Base-by-base conservation (phyloP, 2,329 filamentous ascomycete species). In the Alternaria postmessia region DNA sequence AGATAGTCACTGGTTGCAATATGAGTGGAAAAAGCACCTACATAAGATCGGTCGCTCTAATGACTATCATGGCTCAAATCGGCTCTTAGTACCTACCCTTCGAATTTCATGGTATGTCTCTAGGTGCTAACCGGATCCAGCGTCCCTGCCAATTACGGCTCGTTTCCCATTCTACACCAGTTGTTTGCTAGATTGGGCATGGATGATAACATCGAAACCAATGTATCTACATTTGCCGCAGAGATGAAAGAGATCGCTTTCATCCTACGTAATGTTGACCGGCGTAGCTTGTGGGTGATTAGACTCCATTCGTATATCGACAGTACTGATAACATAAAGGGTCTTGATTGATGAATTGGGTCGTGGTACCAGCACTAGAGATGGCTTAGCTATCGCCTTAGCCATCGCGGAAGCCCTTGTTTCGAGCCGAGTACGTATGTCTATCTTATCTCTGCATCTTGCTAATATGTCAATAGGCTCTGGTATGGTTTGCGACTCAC, bases 11-110 rank as follows among this genome's bases (percentile, higher is more conserved):
- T 0, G 94, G 95, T 4, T 96, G 92, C 76, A 99, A 99, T 70
- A 99, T 99, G 95, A 96, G 93, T 69, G 95, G 76, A 1, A 99
- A 98, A 77, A 96, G 91, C 65, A 99, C 94, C 0, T 98, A 97
- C 72, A 97, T 98, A 63, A 88, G 93, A 51, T 90, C 91, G 2
- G 84, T 96, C 24, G 92, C 94, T 0, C 81, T 99, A 32, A 87
- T 96, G 73, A 88, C 91, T 44, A 88, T 99, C 59, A 97, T 99
- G 93, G 93, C 93, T 0, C 95, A 99, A 71, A 89, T 97, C 52
- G 94, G 94, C 3, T 91, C 88, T 69, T 98, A 96, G 75, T 76
- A 63, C 20, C 64, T 18, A 28, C 11, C 18, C n/a, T 16, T 42
- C 42, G 20, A 0, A 20, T 9, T 32, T 20, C n/a, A 20, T 28